These are phyloP conservation scores for Aquanectria penicillioides DNA, from an alignment of 2,329 filamentous ascomycete species.

Conservation along the genomic window DNA sequence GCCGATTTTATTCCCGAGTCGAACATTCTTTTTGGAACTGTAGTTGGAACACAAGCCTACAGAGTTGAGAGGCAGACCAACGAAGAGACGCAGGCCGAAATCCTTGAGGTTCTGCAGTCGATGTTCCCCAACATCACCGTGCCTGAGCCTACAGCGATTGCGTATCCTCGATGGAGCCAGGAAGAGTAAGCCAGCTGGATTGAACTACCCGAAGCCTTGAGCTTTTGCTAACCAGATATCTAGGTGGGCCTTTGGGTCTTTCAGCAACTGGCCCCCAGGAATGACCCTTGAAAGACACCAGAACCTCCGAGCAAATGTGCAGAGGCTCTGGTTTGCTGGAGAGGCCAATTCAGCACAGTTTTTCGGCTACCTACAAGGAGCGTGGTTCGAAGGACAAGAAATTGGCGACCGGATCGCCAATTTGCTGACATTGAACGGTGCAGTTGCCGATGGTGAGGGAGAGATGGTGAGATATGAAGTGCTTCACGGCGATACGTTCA, in stretches of 20 bases:
- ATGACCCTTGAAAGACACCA: slow-evolving; percentile 73
- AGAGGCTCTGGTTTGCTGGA: slow-evolving; percentile 71
- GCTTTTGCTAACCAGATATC: slow-evolving; percentile 5
- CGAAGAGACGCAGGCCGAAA: slow-evolving; percentile 64
- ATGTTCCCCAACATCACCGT: slow-evolving; percentile 70
- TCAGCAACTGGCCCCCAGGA: slow-evolving; percentile 74
- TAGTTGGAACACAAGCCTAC: slow-evolving; percentile 66
- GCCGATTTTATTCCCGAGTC: slow-evolving; percentile 68
- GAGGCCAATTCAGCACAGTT: slow-evolving; percentile 71
- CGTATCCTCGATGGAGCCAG: slow-evolving; percentile 58
- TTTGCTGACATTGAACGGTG: slow-evolving; percentile 26
- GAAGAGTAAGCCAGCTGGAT: slow-evolving; percentile 37
- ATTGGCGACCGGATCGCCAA: slow-evolving; percentile 57
- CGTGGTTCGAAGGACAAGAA: slow-evolving; percentile 65
- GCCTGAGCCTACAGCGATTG: slow-evolving; percentile 68
- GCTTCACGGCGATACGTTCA: slow-evolving; percentile 44
- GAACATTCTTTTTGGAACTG: slow-evolving; percentile 73
- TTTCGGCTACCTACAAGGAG: slow-evolving; percentile 73
- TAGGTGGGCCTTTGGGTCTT: slow-evolving; percentile 65
- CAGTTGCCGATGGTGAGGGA: slow-evolving; percentile 27
- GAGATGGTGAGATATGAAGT: slow-evolving; percentile 41
- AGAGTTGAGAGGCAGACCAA: slow-evolving; percentile 69
- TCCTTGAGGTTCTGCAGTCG: slow-evolving; percentile 64
- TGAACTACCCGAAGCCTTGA: accelerated
- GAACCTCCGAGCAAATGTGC: slow-evolving; percentile 73